Evolutionary conservation across 345 rosid species (phyloP), one percentile per base, ranked within the genome.

Genomic region (Acer saccharum): DNA sequence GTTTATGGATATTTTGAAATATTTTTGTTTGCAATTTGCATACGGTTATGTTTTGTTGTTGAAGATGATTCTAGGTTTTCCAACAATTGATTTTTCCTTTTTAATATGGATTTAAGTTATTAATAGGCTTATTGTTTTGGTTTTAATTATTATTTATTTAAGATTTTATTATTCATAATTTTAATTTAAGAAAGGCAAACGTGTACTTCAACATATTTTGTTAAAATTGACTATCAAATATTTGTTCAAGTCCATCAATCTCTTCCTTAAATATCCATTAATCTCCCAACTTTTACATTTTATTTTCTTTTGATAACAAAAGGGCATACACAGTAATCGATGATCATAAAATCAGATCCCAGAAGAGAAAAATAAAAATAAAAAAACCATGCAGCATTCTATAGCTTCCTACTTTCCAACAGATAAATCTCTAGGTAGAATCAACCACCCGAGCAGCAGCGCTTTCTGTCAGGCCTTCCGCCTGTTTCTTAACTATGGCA

Each of bases 401-500:
- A 16, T 14, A 27, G 17, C 14, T 17, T 17, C 18, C 1, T 16
- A 71, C 25, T 50, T 10, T 29, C 14, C 48, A 9, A 52, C 6
- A 27, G 4, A 27, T n/a, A 2, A 35, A 35, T 12, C 65, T 48
- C 48, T 63, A 52, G 50, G 43, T n/a, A 20, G 44, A 52, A 11
- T 18, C 25, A 10, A 16, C 69, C 9, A 27, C n/a, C 35, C 27
- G 35, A 27, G 76, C 25, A 41, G 55, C 44, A 21, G 25, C 52
- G 11, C 23, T 58, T 55, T 10, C 44, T n/a, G 17, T 43, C 55
- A 13, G 6, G 5, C 35, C 62, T n/a, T 48, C 69, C 8, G 35
- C 61, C 52, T 67, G 79, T 74, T 81, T 84, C 77, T 80, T 88
- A 78, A 86, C 76, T 85, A 81, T 83, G 58, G 88, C 78, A 72